These are phyloP conservation scores for Euclidium syriacum DNA, from an alignment of 345 rosid species.

Conservation along the genomic window DNA sequence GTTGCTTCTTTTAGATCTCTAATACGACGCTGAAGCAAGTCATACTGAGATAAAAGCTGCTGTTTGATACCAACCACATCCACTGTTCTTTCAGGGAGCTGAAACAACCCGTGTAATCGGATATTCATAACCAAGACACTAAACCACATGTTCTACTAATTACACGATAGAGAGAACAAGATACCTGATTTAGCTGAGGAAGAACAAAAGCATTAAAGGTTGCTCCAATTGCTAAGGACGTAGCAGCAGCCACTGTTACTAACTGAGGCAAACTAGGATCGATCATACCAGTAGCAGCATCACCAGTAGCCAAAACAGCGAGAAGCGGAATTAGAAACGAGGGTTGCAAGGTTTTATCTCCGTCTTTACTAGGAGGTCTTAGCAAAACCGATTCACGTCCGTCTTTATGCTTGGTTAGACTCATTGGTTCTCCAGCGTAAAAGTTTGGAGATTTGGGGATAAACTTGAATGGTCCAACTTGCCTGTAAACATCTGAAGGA, in stretches of 20 bases:
- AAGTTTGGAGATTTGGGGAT: slow-evolving; percentile 67
- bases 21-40: slow-evolving; percentile 80
- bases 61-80: slow-evolving; percentile 67
- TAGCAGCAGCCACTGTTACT: slow-evolving; percentile 66
- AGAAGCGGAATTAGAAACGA: slow-evolving; percentile 59
- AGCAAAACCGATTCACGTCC: slow-evolving; percentile 59
- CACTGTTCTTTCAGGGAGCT: slow-evolving; percentile 81
- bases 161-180: neutral
- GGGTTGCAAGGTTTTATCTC: slow-evolving; percentile 55
- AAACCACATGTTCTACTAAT: neutral
- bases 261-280: slow-evolving; percentile 87
- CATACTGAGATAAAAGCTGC: slow-evolving; percentile 84
- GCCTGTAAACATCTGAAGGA: slow-evolving; percentile 65
- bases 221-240: slow-evolving; percentile 71
- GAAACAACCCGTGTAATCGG: slow-evolving; percentile 30
- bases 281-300: slow-evolving; percentile 79
- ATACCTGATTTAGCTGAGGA: slow-evolving; percentile 69
- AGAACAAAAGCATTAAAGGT: slow-evolving; percentile 55
- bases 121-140: neutral
- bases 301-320: slow-evolving; percentile 79
- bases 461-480: slow-evolving; percentile 77
- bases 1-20: slow-evolving; percentile 69
- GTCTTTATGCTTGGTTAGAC: slow-evolving; percentile 81
- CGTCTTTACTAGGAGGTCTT: slow-evolving; percentile 71
- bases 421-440: slow-evolving; percentile 87